A percentile compares a stretch with the other conserved stretches of the same genome.
Evolutionary conservation across 345 rosid species (phyloP).

Genomic region (Litchi chinensis): DNA sequence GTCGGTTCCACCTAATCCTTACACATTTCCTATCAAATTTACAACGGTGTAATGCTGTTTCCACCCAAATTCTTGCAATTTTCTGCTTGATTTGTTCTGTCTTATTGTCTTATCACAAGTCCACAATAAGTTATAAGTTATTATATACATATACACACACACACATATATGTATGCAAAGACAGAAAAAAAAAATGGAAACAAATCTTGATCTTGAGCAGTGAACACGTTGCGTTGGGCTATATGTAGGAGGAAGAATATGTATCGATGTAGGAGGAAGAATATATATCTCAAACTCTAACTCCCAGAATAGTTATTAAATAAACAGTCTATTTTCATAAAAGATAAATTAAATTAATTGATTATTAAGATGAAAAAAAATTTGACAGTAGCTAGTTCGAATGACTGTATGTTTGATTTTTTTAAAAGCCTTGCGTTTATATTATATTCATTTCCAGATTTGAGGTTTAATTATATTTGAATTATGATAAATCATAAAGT

Average conservation of each 20-base stretch:
- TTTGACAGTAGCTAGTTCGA: too few relatives aligned
- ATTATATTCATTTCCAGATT: too few relatives aligned
- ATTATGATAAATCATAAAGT: too few relatives aligned
- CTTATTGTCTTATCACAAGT: background rate
- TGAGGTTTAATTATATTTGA: too few relatives aligned
- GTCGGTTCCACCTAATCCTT: conserved; percentile 29
- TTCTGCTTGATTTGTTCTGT: background rate
- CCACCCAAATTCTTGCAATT: background rate
- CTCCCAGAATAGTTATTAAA: background rate
- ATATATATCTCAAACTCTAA: background rate
- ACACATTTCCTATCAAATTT: background rate
- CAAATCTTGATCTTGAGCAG: background rate
- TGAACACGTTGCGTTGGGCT: background rate
- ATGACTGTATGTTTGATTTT: too few relatives aligned
- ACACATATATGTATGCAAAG: too few relatives aligned
- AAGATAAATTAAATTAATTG: too few relatives aligned
- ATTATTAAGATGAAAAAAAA: too few relatives aligned
- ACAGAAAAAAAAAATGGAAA: background rate
- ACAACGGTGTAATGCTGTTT: background rate
- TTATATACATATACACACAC: background rate
- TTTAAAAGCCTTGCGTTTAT: too few relatives aligned
- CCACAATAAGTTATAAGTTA: background rate
- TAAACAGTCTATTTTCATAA: background rate
- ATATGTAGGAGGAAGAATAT: background rate
- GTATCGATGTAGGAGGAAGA: background rate